phyloP scores from a whole-genome alignment of 352 stramenopile species.

The Pythium coloratum region DNA sequence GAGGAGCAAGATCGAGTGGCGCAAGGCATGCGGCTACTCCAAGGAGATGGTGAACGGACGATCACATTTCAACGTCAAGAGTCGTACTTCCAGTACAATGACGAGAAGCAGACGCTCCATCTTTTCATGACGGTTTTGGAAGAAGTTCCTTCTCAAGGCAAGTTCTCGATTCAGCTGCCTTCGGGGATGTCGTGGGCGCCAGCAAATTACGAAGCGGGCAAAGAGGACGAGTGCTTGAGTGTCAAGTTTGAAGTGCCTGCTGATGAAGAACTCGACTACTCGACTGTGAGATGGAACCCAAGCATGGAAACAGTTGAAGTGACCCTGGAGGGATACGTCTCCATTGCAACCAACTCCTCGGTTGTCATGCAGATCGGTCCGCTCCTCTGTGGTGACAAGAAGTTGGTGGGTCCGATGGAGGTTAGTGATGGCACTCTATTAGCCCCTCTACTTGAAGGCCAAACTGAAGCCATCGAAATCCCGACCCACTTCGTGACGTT shows the following conservation, averaged over 20 bases:
- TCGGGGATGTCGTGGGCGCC: slow-evolving; percentile 31
- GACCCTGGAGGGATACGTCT: slow-evolving; percentile 33
- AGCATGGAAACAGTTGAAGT: slow-evolving; percentile 31
- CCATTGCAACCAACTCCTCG: slow-evolving; percentile 33
- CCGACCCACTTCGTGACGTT: slow-evolving; percentile 33
- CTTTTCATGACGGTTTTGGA: slow-evolving; percentile 41
- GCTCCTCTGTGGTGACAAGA: slow-evolving; percentile 30
- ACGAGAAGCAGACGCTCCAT: slow-evolving; percentile 24
- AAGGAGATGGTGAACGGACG: slow-evolving; percentile 28
- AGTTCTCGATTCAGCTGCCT: slow-evolving; percentile 37
- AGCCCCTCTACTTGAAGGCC: slow-evolving; percentile 7
- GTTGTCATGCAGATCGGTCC: slow-evolving; percentile 40
- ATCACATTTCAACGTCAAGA: slow-evolving; percentile 55
- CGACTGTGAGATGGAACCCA: slow-evolving; percentile 34
- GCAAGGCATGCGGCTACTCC: slow-evolving; percentile 31
- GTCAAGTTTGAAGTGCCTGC: slow-evolving; percentile 36
- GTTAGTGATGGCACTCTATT: slow-evolving; percentile 22
- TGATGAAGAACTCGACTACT: slow-evolving; percentile 36
- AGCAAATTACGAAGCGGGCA: not conserved
- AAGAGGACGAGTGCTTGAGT: slow-evolving; percentile 24
- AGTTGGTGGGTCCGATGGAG: slow-evolving; percentile 45
- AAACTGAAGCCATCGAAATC: slow-evolving; percentile 1
- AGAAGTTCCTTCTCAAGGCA: slow-evolving; percentile 34
- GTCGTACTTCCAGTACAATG: slow-evolving; percentile 51
- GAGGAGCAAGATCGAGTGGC: slow-evolving; percentile 38